Percentiles rank a stretch among this genome's conserved stretches.
Evolutionary conservation across 2,329 filamentous ascomycete genomes (phyloP).

Genomic region (Helotiales sp.): DNA sequence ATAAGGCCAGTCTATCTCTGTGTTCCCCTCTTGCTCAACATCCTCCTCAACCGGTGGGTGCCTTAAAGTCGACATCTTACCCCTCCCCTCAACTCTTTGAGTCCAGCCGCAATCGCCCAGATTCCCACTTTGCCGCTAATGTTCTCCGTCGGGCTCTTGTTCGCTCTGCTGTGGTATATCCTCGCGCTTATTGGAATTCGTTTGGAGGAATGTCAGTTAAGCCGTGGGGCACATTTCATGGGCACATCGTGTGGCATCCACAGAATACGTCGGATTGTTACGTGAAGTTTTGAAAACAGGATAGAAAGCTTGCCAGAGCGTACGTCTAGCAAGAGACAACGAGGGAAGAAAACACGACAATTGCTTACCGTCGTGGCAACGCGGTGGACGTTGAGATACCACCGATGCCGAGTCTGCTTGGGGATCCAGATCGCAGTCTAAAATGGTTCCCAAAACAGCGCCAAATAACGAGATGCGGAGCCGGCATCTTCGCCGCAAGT

Average conservation of each 20-base stretch:
- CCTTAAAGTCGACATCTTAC: background rate
- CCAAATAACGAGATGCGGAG: background rate
- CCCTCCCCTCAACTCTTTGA: background rate
- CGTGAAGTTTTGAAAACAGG: background rate
- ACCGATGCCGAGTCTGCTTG: background rate
- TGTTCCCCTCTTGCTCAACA: background rate
- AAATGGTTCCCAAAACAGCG: background rate
- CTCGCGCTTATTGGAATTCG: background rate
- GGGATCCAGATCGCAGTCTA: background rate
- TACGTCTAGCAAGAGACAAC: background rate
- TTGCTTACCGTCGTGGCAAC: background rate
- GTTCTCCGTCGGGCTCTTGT: background rate
- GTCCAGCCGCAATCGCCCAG: background rate
- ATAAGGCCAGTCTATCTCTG: background rate
- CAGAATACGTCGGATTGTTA: background rate
- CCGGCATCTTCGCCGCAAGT: background rate
- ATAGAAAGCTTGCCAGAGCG: background rate
- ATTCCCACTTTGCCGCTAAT: background rate
- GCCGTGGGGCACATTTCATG: constrained; percentile 3
- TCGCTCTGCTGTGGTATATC: background rate
- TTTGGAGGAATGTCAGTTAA: background rate
- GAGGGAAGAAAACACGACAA: background rate
- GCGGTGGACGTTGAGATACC: background rate
- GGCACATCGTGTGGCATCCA: background rate
- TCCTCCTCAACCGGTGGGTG: background rate